A percentile compares a stretch with the other conserved stretches of the same genome.
Evolutionary conservation across 1,284 basidiomycete genomes (phyloP).

Genomic region (Cryptococcus maquisensis): DNA sequence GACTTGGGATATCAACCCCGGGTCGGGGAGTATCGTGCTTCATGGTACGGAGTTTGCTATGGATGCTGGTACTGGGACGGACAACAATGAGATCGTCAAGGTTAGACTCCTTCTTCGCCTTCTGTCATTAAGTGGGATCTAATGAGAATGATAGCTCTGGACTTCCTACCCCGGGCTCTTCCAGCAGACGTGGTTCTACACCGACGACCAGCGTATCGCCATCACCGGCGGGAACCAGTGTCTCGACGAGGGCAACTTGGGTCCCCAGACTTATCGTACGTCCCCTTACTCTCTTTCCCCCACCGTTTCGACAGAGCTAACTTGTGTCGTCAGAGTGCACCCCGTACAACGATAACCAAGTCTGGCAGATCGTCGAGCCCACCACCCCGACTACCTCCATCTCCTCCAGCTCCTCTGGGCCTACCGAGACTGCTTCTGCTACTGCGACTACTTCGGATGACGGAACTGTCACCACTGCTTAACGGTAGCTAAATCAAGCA

Average conservation of each 20-base stretch:
- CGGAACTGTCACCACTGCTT: too few relatives aligned
- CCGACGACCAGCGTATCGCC: conserved; percentile 34
- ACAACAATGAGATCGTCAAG: conserved; percentile 20
- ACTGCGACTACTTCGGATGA: too few relatives aligned
- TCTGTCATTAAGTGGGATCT: too few relatives aligned
- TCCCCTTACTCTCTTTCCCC: not conserved
- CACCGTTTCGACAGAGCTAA: not conserved
- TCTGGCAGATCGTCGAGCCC: not conserved
- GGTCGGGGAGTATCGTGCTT: conserved; percentile 14
- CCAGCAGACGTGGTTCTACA: conserved; percentile 28
- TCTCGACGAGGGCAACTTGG: conserved; percentile 25
- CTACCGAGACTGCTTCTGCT: too few relatives aligned
- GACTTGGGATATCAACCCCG: conserved; percentile 23
- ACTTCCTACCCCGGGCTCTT: conserved; percentile 18
- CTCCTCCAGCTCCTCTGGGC: too few relatives aligned
- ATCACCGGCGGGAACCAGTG: conserved; percentile 32
- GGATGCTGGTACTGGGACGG: conserved; percentile 23
- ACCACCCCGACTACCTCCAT: too few relatives aligned
- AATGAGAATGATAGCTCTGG: conserved; percentile 10
- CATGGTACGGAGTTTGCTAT: conserved; percentile 15
- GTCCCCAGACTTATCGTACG: conserved; percentile 32
- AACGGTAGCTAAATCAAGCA: too few relatives aligned
- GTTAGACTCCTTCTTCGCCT: not conserved
- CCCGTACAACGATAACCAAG: conserved; percentile 11
- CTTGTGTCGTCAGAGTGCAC: not conserved